Conservation (phyloP, 352 stramenopile species). For the Pythium apleroticum region DNA sequence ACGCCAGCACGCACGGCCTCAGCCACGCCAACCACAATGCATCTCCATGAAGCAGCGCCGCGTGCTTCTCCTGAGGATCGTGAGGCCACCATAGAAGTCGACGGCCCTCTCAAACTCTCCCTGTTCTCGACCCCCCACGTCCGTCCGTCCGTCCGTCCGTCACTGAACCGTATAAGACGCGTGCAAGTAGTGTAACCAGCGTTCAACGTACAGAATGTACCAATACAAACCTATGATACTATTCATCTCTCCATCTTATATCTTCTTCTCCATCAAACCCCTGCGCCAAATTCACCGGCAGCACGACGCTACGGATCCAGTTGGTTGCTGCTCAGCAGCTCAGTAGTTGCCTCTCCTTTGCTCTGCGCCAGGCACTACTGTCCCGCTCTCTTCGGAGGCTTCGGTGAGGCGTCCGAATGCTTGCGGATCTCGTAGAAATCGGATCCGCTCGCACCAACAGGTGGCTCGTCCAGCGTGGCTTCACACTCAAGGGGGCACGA, state of each 20-base stretch:
- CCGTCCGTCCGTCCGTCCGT: conserved; percentile 3
- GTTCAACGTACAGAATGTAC: conserved; percentile 8
- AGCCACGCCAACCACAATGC: conserved; percentile 5
- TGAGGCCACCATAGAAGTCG: conserved; percentile 8
- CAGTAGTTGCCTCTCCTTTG: not conserved
- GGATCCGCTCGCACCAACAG: not conserved
- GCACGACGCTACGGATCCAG: too few relatives aligned
- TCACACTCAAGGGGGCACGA: not conserved
- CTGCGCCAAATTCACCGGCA: too few relatives aligned
- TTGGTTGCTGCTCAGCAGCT: not conserved
- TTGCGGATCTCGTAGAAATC: conserved; percentile 14
- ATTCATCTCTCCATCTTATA: not conserved
- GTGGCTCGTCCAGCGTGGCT: conserved; percentile 4
- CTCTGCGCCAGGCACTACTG: not conserved
- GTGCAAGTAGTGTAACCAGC: conserved; percentile 9
- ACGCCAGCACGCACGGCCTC: conserved; percentile 15
- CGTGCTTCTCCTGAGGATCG: conserved; percentile 2
- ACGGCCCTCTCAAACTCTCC: not conserved
- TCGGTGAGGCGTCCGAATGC: not conserved
- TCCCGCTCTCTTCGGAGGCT: not conserved
- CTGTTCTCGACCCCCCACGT: not conserved
- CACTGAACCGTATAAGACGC: conserved; percentile 7
- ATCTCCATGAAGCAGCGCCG: not conserved
- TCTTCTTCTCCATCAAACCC: not conserved
- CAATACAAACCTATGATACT: conserved; percentile 10